Evolutionary conservation across 345 rosid genomes (phyloP), one percentile per base, ranked within the genome.

Genomic region (Hypericum perforatum): DNA sequence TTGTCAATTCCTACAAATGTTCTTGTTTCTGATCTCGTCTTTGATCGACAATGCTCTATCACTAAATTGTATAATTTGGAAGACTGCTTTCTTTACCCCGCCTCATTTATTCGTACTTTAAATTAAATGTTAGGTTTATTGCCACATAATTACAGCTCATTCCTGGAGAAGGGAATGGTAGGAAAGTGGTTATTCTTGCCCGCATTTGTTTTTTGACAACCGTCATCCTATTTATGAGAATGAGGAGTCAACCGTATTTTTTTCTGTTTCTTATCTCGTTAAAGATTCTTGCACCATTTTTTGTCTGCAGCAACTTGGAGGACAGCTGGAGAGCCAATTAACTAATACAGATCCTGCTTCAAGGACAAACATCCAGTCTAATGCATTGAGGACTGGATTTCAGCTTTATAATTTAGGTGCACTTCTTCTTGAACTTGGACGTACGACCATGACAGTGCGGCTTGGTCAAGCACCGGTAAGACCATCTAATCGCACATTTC

Each of bases 341-440:
- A 67, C 65, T 63, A 64, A 75, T 56, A 75, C 70, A 5, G 80
- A 81, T 59, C 45, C 78, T 22, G 53, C 49, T 8, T 45, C 58
- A 45, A 71, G 89, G 57, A 37, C 38, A 41, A 51, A 39, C 56
- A 63, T 58, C 29, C 89, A 81, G 62, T 53, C 70, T 43, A 61
- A 16, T 68, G 79, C 81, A 12, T 71, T 57, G 84, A 70, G 86
- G 56, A 70, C 71, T 16, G 84, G 84, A 47, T 14, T 59, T 67
- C 66, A 74, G 51, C 56, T 81, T 54, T 74, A 77, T 52, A 79
- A 69, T 70, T 70, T 85, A 50, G 94, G 89, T 57, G 82, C 86
- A 22, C 73, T 75, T 74, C 67, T 85, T 12, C 94, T 85, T 54
- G 94, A 85, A 64, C 88, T 85, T 42, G 94, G 94, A 61, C 85